Evolutionary conservation across 2,329 filamentous ascomycete species (phyloP), one percentile per base, ranked within the genome.

Genomic region (Curvularia spicifera): DNA sequence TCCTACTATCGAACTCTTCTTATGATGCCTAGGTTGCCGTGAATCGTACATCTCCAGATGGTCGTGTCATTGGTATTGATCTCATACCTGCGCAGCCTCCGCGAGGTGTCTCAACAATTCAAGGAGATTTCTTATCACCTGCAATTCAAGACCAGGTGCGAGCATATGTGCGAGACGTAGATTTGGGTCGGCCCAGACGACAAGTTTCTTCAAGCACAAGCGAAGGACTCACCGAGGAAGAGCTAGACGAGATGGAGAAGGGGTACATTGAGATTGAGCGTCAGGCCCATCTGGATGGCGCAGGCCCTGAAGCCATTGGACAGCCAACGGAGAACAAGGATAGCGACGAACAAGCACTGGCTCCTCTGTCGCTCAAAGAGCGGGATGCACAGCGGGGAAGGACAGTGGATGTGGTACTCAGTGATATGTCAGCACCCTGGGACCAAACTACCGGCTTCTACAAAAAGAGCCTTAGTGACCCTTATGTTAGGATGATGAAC

Each of bases 361-460:
- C 68, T 5, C 66, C 71, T 54, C 54, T 75, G 55, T 70, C 72
- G 7, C 53, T 67, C 33, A 69, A 69, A 49, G 71, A 74, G 43
- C 70, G 75, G 12, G 78, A 80, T 50, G 67, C 77, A 33, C 76
- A 75, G 56, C 63, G 73, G 45, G 84, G 84, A 62, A 84, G 84
- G 71, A 86, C 86, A 72, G 93, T 97, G 65, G 91, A 98, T 80
- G 87, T 99, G 74, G 91, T 99, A 75, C 82, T 99, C 75, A 97
- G 92, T 87, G 95, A 99, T 85, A 99, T 99, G 95, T 99, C 89
- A 87, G 94, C 85, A 84, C 93, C 95, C 89, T 97, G 93, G 93
- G 84, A 87, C 71, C 90, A 91, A 82, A 90, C 86, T 52, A 83
- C 84, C 72, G 89, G 89, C 73, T 93, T 91, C 82, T 89, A 87